Base-by-base conservation (phyloP, 305 asterid genomes). In the Fraxinus platypoda region DNA sequence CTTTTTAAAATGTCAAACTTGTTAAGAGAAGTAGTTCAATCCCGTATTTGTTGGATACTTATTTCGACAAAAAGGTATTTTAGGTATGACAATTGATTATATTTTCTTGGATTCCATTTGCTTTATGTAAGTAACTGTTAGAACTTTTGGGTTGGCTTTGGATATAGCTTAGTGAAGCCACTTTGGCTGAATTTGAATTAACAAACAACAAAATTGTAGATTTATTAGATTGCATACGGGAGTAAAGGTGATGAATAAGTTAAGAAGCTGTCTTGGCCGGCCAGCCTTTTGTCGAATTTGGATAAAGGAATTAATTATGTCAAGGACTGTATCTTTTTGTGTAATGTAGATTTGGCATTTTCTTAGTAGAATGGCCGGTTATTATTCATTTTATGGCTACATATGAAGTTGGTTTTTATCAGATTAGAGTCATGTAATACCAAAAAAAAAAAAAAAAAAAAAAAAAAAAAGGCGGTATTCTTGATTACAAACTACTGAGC, bases 201-300 rank as follows among this genome's bases (percentile, higher is more conserved):
- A 73, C 30, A 77, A 82, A n/a, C 13, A 82, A 52, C 1, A 21
- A 23, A 70, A 76, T 30, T 66, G 34, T n/a, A 75, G 79, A 78
- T 83, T 13, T 76, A 73, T 57, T 31, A 37, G 15, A 71, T 73
- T 83, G 66, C 35, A 64, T 76, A 76, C 33, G 74, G 49, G 66
- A 76, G 23, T 73, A 77, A 76, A 72, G 83, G 77, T 52, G 72
- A 79, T 52, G 87, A 85, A 91, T 91, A 75, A 84, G 92, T 90
- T 86, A 87, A 85, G 80, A 80, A 79, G 89, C 87, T 87, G 93
- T 83, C 90, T 68, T 81, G 87, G 97, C 97, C 96, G 96, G 94
- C 94, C 93, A 23, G 25, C 25, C 46, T n/a, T 78, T 89, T 88
- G 93, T 88, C 90, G 78, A 83, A 83, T 84, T 90, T 80, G 87